Evolutionary conservation across 2,329 filamentous ascomycete genomes (phyloP).

Genomic region (Allantophomopsis lycopodina): DNA sequence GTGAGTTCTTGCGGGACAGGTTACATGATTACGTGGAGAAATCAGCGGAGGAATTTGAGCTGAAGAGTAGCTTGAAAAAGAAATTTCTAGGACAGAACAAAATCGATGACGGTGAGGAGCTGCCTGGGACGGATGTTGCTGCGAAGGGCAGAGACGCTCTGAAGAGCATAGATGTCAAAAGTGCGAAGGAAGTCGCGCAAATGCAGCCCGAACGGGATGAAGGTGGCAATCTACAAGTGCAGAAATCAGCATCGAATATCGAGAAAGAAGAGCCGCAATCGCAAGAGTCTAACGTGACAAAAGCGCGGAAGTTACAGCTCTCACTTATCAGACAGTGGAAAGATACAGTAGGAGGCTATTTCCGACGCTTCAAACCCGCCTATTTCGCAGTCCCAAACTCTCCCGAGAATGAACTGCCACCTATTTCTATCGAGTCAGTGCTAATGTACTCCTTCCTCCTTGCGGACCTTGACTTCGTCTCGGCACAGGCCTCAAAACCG

Average conservation of each 20-base stretch:
- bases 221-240: constrained; percentile 17
- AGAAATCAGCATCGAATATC: constrained; percentile 21
- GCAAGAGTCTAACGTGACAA: constrained; percentile 28
- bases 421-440: constrained; percentile 57
- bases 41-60: constrained; percentile 60
- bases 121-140: constrained; percentile 15
- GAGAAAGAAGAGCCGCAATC: constrained; percentile 24
- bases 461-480: constrained; percentile 87
- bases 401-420: constrained; percentile 13
- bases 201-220: constrained; percentile 10
- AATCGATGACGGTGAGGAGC: constrained; percentile 12
- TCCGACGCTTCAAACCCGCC: constrained; percentile 74
- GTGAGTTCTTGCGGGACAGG: constrained; percentile 70
- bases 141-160: constrained; percentile 22
- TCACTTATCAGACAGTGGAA: constrained; percentile 67
- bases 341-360: constrained; percentile 83
- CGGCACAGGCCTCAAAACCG: constrained; percentile 75
- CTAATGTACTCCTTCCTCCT: constrained; percentile 88
- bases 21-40: constrained; percentile 84
- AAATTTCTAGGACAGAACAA: constrained; percentile 3
- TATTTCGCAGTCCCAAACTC: constrained; percentile 42
- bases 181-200: constrained; percentile 26
- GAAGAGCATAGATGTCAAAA: constrained; percentile 33
- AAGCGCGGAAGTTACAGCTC: constrained; percentile 55
- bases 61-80: constrained; percentile 59